Evolutionary conservation across 306 rosid genomes (phyloP), one percentile per base, ranked within the genome.

Genomic region (Parietaria judaica): DNA sequence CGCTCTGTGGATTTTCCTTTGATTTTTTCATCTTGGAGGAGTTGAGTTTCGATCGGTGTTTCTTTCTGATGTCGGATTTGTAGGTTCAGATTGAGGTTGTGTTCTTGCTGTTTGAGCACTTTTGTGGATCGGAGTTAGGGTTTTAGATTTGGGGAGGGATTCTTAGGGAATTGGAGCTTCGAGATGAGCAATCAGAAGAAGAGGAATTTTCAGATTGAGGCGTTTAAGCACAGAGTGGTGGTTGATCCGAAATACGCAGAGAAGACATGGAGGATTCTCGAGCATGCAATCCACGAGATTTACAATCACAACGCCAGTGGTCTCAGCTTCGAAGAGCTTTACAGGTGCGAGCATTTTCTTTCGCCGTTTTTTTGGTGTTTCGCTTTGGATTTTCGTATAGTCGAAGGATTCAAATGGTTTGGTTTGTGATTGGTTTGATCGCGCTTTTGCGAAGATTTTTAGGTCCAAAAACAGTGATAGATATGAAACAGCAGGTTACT

Each of bases 281-380:
- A 89, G 61, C 89, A 80, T 54, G 97, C 91, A 67, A 86, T 86
- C 67, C 78, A 80, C 31, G 97, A 90, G 81, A 90, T 90, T 66
- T 87, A 90, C 74, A 90, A 87, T 54, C 97, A 87, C 69, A 90
- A 90, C 80, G 97, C 97, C 17, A 90, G 97, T 70, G 96, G 97
- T 38, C 94, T 90, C 56, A 90, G 97, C 72, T 90, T 90, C 45
- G 97, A 90, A 76, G 96, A 90, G 83, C 96, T 90, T 64, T 90
- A 90, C 77, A 87, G 97, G 97, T 90, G 76, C 65, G 60, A 41
- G 35, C 51, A 67, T 48, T 51, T 57, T 56, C 54, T 14, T 36
- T 36, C 11, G 60, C 1, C 36, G 60, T 9, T 34, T 60, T 12
- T 47, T 2, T 17, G 11, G 34, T 55, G 14, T 23, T 39, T 38